Evolutionary conservation across 108 stramenopile species (phyloP).

Genomic region (Ochromonas danica): DNA sequence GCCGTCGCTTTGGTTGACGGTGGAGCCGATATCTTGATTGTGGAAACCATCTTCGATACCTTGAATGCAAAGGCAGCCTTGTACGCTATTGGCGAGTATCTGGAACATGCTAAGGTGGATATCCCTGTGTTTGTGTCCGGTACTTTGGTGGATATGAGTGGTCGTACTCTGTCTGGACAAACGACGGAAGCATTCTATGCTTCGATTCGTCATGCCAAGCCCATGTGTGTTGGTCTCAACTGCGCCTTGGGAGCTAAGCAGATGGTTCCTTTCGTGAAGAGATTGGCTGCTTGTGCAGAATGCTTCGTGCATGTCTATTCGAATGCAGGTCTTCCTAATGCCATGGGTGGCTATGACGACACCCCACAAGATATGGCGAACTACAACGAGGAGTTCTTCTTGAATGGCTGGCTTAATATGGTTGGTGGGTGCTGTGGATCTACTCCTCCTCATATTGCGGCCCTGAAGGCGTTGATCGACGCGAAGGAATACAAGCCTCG

Average conservation of each 20-base stretch:
- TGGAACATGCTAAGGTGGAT: conserved; percentile 81
- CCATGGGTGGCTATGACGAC: conserved; percentile 98
- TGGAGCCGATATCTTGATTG: conserved; percentile 90
- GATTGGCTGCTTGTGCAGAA: conserved; percentile 80
- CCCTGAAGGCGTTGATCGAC: conserved; percentile 57
- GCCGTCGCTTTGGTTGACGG: conserved; percentile 90
- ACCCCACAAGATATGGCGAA: conserved; percentile 89
- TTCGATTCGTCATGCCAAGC: conserved; percentile 91
- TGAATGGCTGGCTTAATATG: conserved; percentile 93
- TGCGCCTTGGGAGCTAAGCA: conserved; percentile 94
- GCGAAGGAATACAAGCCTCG: conserved; percentile 67
- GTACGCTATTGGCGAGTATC: conserved; percentile 83
- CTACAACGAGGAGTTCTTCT: conserved; percentile 83
- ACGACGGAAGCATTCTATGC: conserved; percentile 97
- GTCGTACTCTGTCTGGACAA: conserved; percentile 95
- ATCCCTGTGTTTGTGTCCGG: conserved; percentile 96
- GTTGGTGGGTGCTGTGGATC: conserved; percentile 98
- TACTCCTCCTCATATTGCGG: conserved; percentile 91
- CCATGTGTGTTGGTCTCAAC: conserved; percentile 97
- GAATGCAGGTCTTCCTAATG: conserved; percentile 97
- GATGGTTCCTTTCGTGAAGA: conserved; percentile 92
- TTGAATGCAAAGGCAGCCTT: conserved; percentile 96
- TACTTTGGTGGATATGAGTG: conserved; percentile 94
- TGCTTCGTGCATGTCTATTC: conserved; percentile 96
- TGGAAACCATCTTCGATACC: conserved; percentile 98